Base-by-base conservation (phyloP, 345 rosid genomes). In the Melaleuca alternifolia region DNA sequence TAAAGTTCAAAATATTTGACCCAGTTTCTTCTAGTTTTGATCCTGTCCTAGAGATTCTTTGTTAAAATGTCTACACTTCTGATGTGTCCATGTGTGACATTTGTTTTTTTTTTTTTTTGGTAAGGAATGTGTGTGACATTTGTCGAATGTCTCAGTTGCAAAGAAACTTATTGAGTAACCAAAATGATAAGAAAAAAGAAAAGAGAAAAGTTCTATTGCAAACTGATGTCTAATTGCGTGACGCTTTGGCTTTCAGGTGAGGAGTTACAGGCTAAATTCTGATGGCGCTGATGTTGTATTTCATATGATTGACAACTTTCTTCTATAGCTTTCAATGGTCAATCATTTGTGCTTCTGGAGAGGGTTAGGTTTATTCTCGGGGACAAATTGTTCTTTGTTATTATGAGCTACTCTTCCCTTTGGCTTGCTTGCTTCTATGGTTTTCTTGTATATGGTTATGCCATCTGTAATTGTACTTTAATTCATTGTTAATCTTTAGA, bases 211-310 rank as follows among this genome's bases (percentile, higher is more conserved):
- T 41, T 71, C 44, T 33, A 71, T 71, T 71, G 48, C 79, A 37
- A 71, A 33, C 79, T 71, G 48, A 71, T 71, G 79, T 71, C 79
- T 71, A 71, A 37, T 71, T 3, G 6, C 21, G 18, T 13, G 79
- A 87, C 85, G 76, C 50, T 30, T 83, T 50, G 50, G 46, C 48
- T 51, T 87, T 88, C 94, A 96, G 99, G 99, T 96, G 88, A 95
- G 93, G 93, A 92, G 90, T 89, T 93, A 95, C 91, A 95, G 99
- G 98, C 87, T 96, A 89, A 93, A 96, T 92, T 95, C 98, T 18
- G 96, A 96, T 92, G 99, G 99, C 50, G 95, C 95, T 4, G 98
- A 96, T 90, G 99, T 96, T 86, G 95, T 95, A 48, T 95, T 89
- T 89, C 98, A 96, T 88, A 94, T 96, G 95, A 95, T 96, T 85